Evolutionary conservation across 2,329 filamentous ascomycete species (phyloP).

Genomic region (Fragosphaeria purpurea): DNA sequence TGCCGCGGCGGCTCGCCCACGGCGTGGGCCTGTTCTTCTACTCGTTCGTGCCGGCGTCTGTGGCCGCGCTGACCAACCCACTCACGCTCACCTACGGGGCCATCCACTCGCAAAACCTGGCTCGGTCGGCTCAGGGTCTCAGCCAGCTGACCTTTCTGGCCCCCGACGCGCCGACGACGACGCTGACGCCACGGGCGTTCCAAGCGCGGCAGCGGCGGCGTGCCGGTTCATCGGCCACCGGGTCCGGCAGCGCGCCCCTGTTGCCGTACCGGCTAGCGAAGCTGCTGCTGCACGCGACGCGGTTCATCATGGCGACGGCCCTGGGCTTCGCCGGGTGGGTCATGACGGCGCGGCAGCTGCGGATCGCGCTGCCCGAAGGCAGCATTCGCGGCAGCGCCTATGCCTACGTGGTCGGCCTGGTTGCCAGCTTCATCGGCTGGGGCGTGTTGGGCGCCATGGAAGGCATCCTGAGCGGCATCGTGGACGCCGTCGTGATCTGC

Average conservation of each 20-base stretch:
- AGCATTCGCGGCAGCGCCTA: conserved; percentile 73
- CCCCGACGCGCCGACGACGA: conserved; percentile 63
- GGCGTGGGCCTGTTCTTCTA: conserved; percentile 55
- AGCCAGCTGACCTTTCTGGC: conserved; percentile 75
- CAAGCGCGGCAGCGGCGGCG: conserved; percentile 11
- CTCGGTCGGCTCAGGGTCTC: conserved; percentile 66
- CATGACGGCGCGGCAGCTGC: conserved; percentile 71
- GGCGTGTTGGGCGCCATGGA: conserved; percentile 86
- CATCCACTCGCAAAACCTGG: conserved; percentile 80
- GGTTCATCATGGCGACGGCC: conserved; percentile 81
- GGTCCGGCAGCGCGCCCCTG: conserved; percentile 38
- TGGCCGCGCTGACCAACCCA: conserved; percentile 80
- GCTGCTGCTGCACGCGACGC: conserved; percentile 78
- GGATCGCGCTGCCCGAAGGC: conserved; percentile 46
- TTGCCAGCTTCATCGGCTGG: conserved; percentile 92
- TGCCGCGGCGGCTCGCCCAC: conserved; percentile 58
- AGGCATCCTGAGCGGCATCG: conserved; percentile 73
- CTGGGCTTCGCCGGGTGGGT: conserved; percentile 97
- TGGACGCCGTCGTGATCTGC: conserved; percentile 84
- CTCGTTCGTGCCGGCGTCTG: conserved; percentile 72
- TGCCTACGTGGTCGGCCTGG: conserved; percentile 84
- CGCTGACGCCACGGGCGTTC: conserved; percentile 48
- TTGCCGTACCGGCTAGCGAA: conserved; percentile 86
- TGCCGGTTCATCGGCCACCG: conserved; percentile 16
- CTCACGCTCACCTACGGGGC: conserved; percentile 86